Evolutionary conservation across 2,329 filamentous ascomycete genomes (phyloP).

Genomic region (Beauveria rudraprayagi): DNA sequence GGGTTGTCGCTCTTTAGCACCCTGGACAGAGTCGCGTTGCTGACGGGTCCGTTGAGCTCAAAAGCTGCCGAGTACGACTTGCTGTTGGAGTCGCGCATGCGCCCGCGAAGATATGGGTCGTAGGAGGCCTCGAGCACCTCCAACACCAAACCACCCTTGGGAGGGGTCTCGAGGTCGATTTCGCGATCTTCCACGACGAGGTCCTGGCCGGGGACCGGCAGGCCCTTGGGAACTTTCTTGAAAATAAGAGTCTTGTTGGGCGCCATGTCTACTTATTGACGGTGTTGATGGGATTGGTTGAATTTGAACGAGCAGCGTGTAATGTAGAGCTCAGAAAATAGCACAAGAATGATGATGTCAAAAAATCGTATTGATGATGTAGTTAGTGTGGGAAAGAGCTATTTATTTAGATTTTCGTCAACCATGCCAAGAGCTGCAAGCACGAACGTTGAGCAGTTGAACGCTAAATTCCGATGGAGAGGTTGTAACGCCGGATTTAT

Average conservation of each 20-base stretch:
- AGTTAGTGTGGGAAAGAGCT: background rate
- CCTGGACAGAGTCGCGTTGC: conserved; percentile 55
- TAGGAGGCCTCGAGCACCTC: conserved; percentile 68
- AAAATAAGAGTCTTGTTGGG: conserved; percentile 69
- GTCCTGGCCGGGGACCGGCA: conserved; percentile 63
- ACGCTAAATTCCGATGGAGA: background rate
- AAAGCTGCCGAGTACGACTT: conserved; percentile 54
- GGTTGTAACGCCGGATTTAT: background rate
- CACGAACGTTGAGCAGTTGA: background rate
- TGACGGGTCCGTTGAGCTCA: conserved; percentile 53
- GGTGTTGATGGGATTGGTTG: background rate
- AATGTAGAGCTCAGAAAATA: background rate
- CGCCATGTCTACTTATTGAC: conserved; percentile 21
- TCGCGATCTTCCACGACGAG: conserved; percentile 57
- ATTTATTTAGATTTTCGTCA: background rate
- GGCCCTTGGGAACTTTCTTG: conserved; percentile 57
- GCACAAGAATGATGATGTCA: background rate
- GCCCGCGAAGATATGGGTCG: conserved; percentile 78
- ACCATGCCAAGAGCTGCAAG: background rate
- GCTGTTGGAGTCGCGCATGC: conserved; percentile 57
- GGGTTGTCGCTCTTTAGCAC: conserved; percentile 61
- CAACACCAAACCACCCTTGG: conserved; percentile 58
- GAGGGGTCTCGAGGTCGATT: conserved; percentile 56
- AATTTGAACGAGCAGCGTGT: background rate
- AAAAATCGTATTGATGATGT: background rate